A percentile compares a stretch with the other conserved stretches of the same genome.
Evolutionary conservation across 257 asterid species (phyloP).

Genomic region (Capsicum pubescens): DNA sequence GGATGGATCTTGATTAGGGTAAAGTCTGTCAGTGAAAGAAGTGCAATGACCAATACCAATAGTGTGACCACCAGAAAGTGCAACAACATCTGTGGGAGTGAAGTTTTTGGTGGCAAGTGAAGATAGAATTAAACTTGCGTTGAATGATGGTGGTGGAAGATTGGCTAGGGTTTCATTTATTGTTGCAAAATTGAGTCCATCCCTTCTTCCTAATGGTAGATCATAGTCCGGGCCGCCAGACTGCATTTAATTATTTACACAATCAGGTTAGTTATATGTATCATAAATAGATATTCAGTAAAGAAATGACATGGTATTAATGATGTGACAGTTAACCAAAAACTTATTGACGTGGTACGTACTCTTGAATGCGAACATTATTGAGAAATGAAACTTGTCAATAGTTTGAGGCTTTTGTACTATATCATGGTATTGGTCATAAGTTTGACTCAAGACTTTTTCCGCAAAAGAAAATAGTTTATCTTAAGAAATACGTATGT

Average conservation of each 20-base stretch:
- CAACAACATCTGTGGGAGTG: slow-evolving; percentile 61
- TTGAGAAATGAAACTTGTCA: slow-evolving; percentile 13
- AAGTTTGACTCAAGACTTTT: not conserved
- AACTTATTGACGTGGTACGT: too few species aligned
- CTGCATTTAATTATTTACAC: slow-evolving; percentile 31
- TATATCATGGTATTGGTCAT: not conserved
- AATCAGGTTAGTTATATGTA: not conserved
- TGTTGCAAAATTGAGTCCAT: slow-evolving; percentile 57
- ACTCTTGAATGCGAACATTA: not conserved
- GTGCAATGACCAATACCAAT: slow-evolving; percentile 65
- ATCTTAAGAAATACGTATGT: not conserved
- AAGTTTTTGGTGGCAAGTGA: slow-evolving; percentile 55
- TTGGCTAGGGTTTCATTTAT: slow-evolving; percentile 48
- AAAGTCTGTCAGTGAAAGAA: slow-evolving; percentile 67
- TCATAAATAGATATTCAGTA: not conserved
- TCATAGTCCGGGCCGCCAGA: slow-evolving; percentile 67
- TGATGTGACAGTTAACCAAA: not conserved
- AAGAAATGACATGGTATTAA: not conserved
- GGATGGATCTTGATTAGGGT: slow-evolving; percentile 66
- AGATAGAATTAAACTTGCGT: slow-evolving; percentile 50
- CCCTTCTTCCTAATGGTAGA: slow-evolving; percentile 71
- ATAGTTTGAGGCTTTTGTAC: not conserved
- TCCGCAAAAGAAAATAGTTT: not conserved
- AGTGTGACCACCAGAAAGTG: slow-evolving; percentile 90
- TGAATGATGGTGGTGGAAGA: slow-evolving; percentile 65